These are phyloP conservation scores for Lunularia cruciata DNA, from an alignment of 225 moss, liverwort and hornwort species.

Conservation along the genomic window DNA sequence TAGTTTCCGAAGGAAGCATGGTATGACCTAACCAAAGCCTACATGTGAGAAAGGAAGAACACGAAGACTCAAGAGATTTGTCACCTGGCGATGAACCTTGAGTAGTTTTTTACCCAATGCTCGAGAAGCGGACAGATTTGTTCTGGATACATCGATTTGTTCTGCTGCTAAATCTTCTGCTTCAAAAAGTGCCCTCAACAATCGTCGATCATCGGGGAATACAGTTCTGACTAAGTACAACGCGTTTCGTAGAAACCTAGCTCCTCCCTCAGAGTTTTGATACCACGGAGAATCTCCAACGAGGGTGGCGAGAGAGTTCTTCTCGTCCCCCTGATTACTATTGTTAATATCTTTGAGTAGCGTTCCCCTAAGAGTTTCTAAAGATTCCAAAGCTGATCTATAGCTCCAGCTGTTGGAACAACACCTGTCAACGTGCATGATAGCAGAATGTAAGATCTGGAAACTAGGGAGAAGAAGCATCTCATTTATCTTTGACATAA, in stretches of 20 bases:
- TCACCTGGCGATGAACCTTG: conserved; percentile 73
- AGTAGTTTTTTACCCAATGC: conserved; percentile 77
- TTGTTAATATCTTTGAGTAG: conserved; percentile 19
- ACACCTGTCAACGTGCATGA: conserved; percentile 39
- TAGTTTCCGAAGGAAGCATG: not conserved
- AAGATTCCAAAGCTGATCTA: conserved; percentile 31
- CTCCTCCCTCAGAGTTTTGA: conserved; percentile 51
- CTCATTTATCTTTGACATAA: not conserved
- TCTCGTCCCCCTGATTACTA: conserved; percentile 5
- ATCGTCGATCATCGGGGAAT: conserved; percentile 35
- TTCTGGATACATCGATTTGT: not conserved
- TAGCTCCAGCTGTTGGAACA: conserved; percentile 40
- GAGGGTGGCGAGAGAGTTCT: conserved; percentile 46
- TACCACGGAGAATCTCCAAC: conserved; percentile 70
- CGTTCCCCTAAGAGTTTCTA: conserved; percentile 25
- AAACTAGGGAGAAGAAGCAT: not conserved
- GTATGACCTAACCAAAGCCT: not conserved
- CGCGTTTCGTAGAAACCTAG: conserved; percentile 70
- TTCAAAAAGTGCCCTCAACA: conserved; percentile 36
- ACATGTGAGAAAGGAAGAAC: not conserved
- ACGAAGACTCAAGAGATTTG: not conserved
- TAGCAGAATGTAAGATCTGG: not conserved
- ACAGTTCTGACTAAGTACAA: conserved; percentile 54
- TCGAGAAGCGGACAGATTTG: conserved; percentile 48
- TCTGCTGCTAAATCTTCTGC: conserved; percentile 30